Evolutionary conservation across 345 rosid species (phyloP).

Genomic region (Turritis glabra): DNA sequence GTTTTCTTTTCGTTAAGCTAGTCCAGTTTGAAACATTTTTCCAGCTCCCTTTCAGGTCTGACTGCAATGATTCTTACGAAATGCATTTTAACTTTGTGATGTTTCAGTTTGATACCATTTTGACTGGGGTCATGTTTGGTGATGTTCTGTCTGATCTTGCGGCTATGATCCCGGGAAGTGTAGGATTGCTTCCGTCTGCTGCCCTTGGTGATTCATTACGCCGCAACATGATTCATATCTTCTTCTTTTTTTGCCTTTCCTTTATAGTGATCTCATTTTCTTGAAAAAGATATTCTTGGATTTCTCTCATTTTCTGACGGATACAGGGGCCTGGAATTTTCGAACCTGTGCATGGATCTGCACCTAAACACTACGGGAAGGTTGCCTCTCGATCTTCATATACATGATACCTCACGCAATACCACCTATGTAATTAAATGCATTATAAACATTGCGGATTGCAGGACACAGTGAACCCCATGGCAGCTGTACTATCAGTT

Average conservation of each 20-base stretch:
- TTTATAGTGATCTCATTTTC: background rate
- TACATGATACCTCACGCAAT: background rate
- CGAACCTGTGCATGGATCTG: slow-evolving; percentile 24
- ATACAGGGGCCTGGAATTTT: slow-evolving; percentile 34
- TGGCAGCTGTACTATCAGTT: slow-evolving; percentile 27
- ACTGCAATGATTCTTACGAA: slow-evolving; percentile 8
- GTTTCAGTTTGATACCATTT: slow-evolving; percentile 31
- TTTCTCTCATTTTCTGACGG: background rate
- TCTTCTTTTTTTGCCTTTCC: background rate
- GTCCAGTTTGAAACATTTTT: background rate
- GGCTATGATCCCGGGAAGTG: slow-evolving; percentile 32
- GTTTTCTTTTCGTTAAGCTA: background rate
- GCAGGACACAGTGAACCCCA: slow-evolving; percentile 28
- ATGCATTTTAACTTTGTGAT: background rate
- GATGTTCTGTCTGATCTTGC: slow-evolving; percentile 34
- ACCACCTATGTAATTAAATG: background rate
- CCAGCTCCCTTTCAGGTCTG: background rate
- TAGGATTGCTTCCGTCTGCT: slow-evolving; percentile 37
- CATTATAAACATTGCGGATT: background rate
- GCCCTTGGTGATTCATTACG: slow-evolving; percentile 28
- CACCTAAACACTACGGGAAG: slow-evolving; percentile 33
- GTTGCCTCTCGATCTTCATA: background rate
- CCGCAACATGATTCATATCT: background rate
- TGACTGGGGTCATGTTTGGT: slow-evolving; percentile 31
- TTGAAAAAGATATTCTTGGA: background rate